phyloP scores from a whole-genome alignment of 2,329 filamentous ascomycete species.

The Fusarium kyushuense region DNA sequence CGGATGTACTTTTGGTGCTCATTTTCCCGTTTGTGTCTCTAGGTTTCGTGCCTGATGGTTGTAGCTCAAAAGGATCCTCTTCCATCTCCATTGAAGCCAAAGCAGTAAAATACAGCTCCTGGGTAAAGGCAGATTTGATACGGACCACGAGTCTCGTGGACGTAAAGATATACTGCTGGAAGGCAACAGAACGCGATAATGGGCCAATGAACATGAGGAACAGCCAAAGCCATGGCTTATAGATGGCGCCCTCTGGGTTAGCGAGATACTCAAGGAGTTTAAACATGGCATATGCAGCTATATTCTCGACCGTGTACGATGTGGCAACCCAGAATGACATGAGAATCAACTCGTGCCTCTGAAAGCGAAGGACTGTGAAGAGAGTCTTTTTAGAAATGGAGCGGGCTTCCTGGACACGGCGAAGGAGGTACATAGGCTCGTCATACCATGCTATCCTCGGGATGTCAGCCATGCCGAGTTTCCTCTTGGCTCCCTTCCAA shows the following conservation, averaged over 20 bases:
- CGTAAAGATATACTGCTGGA: constrained; percentile 69
- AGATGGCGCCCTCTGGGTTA: constrained; percentile 57
- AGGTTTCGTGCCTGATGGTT: constrained; percentile 43
- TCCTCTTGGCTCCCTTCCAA: constrained; percentile 59
- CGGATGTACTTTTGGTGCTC: constrained; percentile 56
- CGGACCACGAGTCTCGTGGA: constrained; percentile 68
- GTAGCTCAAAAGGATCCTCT: constrained; percentile 61
- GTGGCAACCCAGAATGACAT: constrained; percentile 60
- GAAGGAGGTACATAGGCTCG: constrained; percentile 62
- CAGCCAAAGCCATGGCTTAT: constrained; percentile 66
- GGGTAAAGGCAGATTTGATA: constrained; percentile 67
- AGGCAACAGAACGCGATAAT: constrained; percentile 60
- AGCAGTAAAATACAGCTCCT: constrained; percentile 68
- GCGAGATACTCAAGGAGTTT: constrained; percentile 65
- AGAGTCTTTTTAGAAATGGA: constrained; percentile 58
- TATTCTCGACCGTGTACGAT: constrained; percentile 60
- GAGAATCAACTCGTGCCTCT: constrained; percentile 56
- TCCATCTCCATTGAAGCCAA: constrained; percentile 68
- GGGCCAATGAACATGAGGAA: constrained; percentile 66
- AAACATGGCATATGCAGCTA: constrained; percentile 67
- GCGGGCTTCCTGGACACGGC: constrained; percentile 59
- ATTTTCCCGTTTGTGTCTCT: constrained; percentile 47
- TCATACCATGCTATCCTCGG: constrained; percentile 67
- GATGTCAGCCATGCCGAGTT: constrained; percentile 61
- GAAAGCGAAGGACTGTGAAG: constrained; percentile 59